phyloP scores from a whole-genome alignment of 2,329 filamentous ascomycete genomes.

The Paracorniculantispora psalliotae region DNA sequence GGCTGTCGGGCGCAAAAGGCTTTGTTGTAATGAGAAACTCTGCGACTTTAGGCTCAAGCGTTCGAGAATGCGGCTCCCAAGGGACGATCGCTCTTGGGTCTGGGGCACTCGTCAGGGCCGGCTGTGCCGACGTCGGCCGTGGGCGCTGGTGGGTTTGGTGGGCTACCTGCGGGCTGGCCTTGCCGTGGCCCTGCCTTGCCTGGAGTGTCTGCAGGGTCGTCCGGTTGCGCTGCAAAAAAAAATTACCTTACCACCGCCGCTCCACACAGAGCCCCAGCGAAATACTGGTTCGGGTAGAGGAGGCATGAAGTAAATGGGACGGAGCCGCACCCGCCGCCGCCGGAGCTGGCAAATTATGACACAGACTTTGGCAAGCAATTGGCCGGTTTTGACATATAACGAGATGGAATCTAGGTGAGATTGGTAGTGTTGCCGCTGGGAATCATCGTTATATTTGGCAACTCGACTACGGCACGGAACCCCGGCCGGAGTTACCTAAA shows the following conservation, averaged over 20 bases:
- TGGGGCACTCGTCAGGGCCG: background rate
- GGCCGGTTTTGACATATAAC: too few relatives aligned
- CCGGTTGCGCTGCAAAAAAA: slow-evolving; percentile 9
- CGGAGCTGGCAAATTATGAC: background rate
- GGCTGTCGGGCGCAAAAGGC: background rate
- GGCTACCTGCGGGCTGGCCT: background rate
- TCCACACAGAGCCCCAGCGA: background rate
- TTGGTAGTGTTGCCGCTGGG: background rate
- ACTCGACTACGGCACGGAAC: too few relatives aligned
- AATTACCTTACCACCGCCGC: slow-evolving; percentile 12
- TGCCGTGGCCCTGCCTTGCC: too few relatives aligned
- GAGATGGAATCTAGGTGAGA: background rate
- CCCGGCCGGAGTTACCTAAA: too few relatives aligned
- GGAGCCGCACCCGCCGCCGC: background rate
- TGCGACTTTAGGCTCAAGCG: background rate
- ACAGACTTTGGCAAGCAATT: background rate
- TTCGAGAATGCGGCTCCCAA: too few relatives aligned
- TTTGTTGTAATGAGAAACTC: background rate
- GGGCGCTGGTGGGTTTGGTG: background rate
- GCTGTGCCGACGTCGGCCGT: slow-evolving; percentile 13
- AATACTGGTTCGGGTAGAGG: background rate
- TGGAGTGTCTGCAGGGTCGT: slow-evolving; percentile 1
- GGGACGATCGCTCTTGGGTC: background rate
- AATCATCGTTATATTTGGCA: too few relatives aligned
- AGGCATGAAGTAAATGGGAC: background rate